phyloP scores from a whole-genome alignment of 2,329 filamentous ascomycete species.

The Epichloe aotearoae region DNA sequence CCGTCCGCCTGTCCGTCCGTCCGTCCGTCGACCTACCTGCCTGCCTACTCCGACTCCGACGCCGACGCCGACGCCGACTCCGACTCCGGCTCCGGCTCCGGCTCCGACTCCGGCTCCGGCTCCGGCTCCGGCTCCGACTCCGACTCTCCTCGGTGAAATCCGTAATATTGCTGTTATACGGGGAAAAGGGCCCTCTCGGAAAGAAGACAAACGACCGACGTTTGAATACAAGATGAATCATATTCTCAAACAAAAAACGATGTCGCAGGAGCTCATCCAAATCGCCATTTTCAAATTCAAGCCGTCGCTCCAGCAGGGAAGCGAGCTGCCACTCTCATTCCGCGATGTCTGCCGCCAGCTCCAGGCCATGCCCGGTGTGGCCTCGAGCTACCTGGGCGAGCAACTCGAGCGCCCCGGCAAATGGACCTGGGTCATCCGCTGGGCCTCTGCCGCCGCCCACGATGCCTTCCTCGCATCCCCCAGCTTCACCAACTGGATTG shows the following conservation, averaged over 20 bases:
- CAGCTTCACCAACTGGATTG: slow-evolving; percentile 27
- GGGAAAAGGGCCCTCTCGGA: not conserved
- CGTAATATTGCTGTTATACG: not conserved
- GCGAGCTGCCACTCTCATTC: slow-evolving; percentile 8
- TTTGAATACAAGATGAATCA: slow-evolving; percentile 2
- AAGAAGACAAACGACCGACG: not conserved
- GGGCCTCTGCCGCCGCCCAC: slow-evolving; percentile 20
- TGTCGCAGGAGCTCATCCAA: slow-evolving; percentile 15
- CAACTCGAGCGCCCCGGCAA: slow-evolving; percentile 20
- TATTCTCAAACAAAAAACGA: slow-evolving; percentile 13
- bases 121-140: not conserved
- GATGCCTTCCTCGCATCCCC: slow-evolving; percentile 28
- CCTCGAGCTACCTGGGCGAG: slow-evolving; percentile 21
- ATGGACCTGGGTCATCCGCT: slow-evolving; percentile 21
- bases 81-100: too few species aligned
- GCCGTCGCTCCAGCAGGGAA: slow-evolving; percentile 12
- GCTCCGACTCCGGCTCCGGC: too few species aligned
- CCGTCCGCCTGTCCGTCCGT: too few species aligned
- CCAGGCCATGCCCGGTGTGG: slow-evolving; percentile 19
- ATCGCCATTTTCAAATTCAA: slow-evolving; percentile 21
- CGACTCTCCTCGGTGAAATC: not conserved
- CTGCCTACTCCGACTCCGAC: too few species aligned
- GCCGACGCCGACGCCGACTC: too few species aligned
- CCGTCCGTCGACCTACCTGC: too few species aligned
- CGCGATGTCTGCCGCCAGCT: slow-evolving; percentile 15